Evolutionary conservation across 108 stramenopile genomes (phyloP).

Genomic region (Stephanodiscus minutulus): DNA sequence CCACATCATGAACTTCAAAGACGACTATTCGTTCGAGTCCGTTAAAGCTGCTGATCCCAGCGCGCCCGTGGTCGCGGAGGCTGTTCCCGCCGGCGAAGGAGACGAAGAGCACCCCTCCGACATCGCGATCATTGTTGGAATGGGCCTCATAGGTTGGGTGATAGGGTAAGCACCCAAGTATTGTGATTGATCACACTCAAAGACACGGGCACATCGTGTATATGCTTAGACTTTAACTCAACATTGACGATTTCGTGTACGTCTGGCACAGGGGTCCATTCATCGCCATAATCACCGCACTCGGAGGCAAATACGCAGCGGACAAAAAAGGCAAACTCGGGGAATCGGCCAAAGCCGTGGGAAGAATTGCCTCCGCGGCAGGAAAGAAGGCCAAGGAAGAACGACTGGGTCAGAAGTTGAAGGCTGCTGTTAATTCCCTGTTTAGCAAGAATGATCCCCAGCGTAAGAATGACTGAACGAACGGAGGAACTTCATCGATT

Average conservation of each 20-base stretch:
- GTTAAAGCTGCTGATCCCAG: slow-evolving; percentile 14
- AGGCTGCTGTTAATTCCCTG: slow-evolving; percentile 28
- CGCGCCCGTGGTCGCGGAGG: slow-evolving; percentile 25
- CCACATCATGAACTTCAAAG: too few species aligned
- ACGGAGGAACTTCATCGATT: too few species aligned
- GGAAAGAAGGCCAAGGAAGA: slow-evolving; percentile 43
- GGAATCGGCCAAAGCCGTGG: slow-evolving; percentile 25
- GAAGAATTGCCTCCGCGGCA: slow-evolving; percentile 26
- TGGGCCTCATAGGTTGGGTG: slow-evolving; percentile 34
- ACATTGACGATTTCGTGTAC: too few species aligned
- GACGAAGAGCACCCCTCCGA: slow-evolving; percentile 29
- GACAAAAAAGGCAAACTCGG: slow-evolving; percentile 29
- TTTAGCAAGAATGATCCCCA: slow-evolving; percentile 9
- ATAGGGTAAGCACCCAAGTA: slow-evolving; percentile 1
- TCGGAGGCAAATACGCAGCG: slow-evolving; percentile 34
- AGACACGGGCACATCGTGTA: too few species aligned
- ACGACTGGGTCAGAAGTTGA: slow-evolving; percentile 25
- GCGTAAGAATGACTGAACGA: too few species aligned
- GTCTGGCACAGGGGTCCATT: slow-evolving; percentile 21
- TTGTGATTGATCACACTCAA: background rate
- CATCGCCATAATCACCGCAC: slow-evolving; percentile 35
- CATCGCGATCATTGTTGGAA: slow-evolving; percentile 34
- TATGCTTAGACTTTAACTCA: too few species aligned
- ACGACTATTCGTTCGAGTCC: slow-evolving; percentile 24
- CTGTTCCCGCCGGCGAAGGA: background rate